Percentiles rank a stretch among this genome's conserved stretches.
These are phyloP conservation scores for Pyrenophora teres DNA, from an alignment of 2,329 filamentous ascomycete genomes.

Conservation along the genomic window DNA sequence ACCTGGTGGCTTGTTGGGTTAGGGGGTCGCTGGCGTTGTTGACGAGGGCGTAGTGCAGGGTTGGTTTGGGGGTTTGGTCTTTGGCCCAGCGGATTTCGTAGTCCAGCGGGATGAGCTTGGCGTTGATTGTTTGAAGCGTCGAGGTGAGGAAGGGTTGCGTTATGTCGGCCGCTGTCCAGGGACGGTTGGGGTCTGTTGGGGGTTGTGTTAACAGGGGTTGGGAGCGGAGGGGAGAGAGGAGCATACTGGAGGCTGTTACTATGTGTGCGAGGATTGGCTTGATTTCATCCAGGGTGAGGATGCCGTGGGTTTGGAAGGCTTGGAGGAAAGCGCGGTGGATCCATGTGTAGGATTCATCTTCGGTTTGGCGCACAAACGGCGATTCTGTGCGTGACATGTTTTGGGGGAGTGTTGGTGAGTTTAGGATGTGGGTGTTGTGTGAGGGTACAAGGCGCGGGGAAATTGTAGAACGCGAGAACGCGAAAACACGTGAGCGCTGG, in stretches of 20 bases:
- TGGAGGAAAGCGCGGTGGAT: constrained; percentile 88
- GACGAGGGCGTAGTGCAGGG: constrained; percentile 82
- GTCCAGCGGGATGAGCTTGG: constrained; percentile 77
- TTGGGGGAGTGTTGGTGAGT: background rate
- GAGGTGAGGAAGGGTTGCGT: constrained; percentile 69
- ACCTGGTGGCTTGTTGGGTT: constrained; percentile 84
- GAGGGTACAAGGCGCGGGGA: constrained; percentile 6
- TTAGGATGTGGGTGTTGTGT: background rate
- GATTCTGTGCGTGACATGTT: constrained; percentile 24
- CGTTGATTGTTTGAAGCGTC: constrained; percentile 72
- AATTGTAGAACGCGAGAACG: constrained; percentile 20
- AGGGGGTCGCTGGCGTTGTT: constrained; percentile 85
- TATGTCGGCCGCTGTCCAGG: constrained; percentile 65
- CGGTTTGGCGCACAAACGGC: constrained; percentile 18
- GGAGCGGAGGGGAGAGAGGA: background rate
- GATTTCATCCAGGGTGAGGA: constrained; percentile 75
- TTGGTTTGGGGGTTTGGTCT: constrained; percentile 68
- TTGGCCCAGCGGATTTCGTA: constrained; percentile 79
- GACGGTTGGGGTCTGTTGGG: constrained; percentile 45
- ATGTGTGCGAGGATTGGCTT: constrained; percentile 76
- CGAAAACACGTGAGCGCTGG: constrained; percentile 23
- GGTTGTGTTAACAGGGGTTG: constrained; percentile 7
- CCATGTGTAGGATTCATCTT: constrained; percentile 48
- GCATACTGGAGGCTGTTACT: constrained; percentile 62
- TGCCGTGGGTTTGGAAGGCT: constrained; percentile 77